Evolutionary conservation across 2,329 filamentous ascomycete genomes (phyloP).

Genomic region (Gyromitra esculenta): DNA sequence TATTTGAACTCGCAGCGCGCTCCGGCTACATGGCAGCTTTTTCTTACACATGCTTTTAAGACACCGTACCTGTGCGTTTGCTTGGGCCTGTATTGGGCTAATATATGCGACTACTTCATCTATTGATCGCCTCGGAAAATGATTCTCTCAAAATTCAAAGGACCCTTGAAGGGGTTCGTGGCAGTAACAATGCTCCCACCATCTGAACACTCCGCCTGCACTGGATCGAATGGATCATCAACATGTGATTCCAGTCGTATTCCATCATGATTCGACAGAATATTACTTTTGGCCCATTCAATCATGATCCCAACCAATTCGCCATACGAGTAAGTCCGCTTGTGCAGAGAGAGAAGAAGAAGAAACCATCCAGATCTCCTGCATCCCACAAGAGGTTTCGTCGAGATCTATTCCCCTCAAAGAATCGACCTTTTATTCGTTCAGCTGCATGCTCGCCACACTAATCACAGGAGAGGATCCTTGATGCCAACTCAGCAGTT

Average conservation of each 20-base stretch:
- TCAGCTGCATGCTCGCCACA: slow-evolving; percentile 35
- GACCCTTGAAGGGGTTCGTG: neutral
- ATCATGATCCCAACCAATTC: slow-evolving; percentile 5
- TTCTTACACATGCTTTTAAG: slow-evolving; percentile 6
- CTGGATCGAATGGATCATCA: neutral
- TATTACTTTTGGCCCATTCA: slow-evolving; percentile 7
- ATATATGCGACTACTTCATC: neutral
- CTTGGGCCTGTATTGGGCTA: slow-evolving; percentile 2
- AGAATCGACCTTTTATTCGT: slow-evolving; percentile 8
- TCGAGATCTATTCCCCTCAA: slow-evolving; percentile 14
- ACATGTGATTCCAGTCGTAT: slow-evolving; percentile 11
- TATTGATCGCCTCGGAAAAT: slow-evolving; percentile 13
- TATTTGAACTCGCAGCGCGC: neutral
- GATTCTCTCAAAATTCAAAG: neutral
- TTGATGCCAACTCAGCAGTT: slow-evolving; percentile 31
- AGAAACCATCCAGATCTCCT: slow-evolving; percentile 25
- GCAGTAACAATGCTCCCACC: slow-evolving; percentile 1
- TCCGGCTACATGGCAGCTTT: slow-evolving; percentile 3
- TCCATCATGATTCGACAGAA: slow-evolving; percentile 3
- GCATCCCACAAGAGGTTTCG: slow-evolving; percentile 9
- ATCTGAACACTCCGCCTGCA: slow-evolving; percentile 13
- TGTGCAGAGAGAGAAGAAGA: neutral
- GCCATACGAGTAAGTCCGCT: neutral
- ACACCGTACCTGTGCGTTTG: slow-evolving; percentile 21
- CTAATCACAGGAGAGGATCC: slow-evolving; percentile 19